Base-by-base conservation (phyloP, 2,329 filamentous ascomycete genomes). In the Xylaria multiplex region DNA sequence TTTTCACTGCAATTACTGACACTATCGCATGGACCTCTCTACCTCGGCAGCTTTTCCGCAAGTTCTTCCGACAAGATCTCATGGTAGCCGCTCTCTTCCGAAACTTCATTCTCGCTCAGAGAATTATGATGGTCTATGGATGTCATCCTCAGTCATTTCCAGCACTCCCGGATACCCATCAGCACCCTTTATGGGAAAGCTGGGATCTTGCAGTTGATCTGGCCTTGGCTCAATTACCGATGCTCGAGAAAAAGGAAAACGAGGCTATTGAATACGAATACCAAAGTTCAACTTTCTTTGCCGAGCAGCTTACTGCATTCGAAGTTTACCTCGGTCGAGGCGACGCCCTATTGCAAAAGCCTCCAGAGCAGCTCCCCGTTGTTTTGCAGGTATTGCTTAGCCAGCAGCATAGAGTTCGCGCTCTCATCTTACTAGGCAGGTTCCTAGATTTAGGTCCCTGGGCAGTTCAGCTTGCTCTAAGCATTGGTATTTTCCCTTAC, bases 11-110 rank as follows among this genome's bases (percentile, higher is more conserved):
- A 61, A 98, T 99, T 70, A 99, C 96, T 0, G 96, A 99, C 77
- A 98, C 95, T 1, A 99, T 99, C 74, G 96, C 96, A 0, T 99
- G 96, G 96, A 98, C 97, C 37, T 96, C 93, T 5, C 82, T 99
- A 3, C 93, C 94, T 2, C 91, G 95, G 52, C 88, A 93, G 22
- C 82, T 97, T 11, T 99, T 99, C 81, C 94, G 97, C 79, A 97
- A 97, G 79, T 92, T 98, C 66, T 99, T 99, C 79, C 85, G 96
- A 48, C 96, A 99, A 78, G 96, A 99, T 78, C 85, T 99, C 13
- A 98, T 99, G 94, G 96, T 99, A n/a, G 96, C 96, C 13, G 96
- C 96, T 1, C 83, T 99, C 7, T 99, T 98, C 79, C 89, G 96
- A 59, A 99, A 99, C 77, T 98, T 98, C 76, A 86, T 99, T 1